Evolutionary conservation across 805 yeast genomes (phyloP).

Genomic region (Hanseniaspora valbyensis): DNA sequence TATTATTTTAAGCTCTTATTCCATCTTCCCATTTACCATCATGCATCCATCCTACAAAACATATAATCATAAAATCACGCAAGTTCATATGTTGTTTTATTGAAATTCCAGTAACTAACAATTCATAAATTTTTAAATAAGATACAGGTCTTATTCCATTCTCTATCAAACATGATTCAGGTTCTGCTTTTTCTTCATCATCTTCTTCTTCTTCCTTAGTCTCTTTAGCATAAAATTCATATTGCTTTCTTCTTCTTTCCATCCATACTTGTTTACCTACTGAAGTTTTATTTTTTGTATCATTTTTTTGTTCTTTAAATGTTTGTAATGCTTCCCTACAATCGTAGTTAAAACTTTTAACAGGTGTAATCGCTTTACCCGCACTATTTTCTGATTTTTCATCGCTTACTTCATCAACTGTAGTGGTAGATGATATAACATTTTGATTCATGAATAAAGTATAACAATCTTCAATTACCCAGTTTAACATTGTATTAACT

Average conservation of each 20-base stretch:
- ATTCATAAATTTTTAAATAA: conserved; percentile 9
- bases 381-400: background rate
- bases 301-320: background rate
- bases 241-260: conserved; percentile 11
- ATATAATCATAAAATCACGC: conserved; percentile 8
- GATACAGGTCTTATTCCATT: conserved; percentile 4
- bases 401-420: too few relatives aligned
- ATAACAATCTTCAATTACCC: conserved; percentile 13
- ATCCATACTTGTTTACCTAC: conserved; percentile 10
- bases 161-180: background rate
- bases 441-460: background rate
- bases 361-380: background rate
- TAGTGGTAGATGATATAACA: too few relatives aligned
- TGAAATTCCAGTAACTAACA: conserved; percentile 3
- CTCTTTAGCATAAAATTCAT: background rate
- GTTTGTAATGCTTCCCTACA: background rate
- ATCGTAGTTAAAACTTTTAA: background rate
- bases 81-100: background rate
- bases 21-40: conserved; percentile 15
- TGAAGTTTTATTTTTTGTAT: background rate
- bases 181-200: background rate
- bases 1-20: background rate
- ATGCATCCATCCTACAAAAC: conserved; percentile 13
- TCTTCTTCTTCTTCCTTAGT: background rate
- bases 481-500: background rate